phyloP scores from a whole-genome alignment of 202 grass and related monocot species.

The Bolboschoenoplectus hybrid region DNA sequence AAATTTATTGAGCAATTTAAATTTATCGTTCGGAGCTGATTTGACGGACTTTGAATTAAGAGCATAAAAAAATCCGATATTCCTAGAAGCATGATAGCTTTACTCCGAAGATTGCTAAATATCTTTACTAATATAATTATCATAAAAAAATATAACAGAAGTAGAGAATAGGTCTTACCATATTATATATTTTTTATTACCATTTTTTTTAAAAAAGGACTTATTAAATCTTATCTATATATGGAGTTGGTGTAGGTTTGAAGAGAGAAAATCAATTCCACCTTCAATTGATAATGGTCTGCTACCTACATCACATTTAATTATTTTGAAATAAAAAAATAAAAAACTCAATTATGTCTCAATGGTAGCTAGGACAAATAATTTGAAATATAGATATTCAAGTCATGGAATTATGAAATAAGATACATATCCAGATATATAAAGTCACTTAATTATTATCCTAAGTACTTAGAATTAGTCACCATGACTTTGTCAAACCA shows the following conservation, averaged over 20 bases:
- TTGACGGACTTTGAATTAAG: too few relatives aligned
- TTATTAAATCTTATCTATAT: background rate
- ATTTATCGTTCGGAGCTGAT: too few relatives aligned
- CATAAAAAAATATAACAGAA: background rate
- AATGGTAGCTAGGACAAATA: background rate
- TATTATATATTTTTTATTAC: background rate
- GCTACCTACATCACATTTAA: conserved; percentile 5
- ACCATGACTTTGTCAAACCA: background rate
- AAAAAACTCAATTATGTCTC: background rate
- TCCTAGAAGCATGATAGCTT: too few relatives aligned
- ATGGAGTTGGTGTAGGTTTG: conserved; percentile 19
- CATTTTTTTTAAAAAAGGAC: background rate
- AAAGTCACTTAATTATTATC: background rate
- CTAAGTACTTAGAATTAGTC: background rate
- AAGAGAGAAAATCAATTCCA: background rate
- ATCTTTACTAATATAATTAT: background rate
- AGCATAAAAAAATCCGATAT: too few relatives aligned
- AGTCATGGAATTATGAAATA: background rate
- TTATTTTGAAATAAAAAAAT: background rate
- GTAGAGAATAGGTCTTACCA: background rate
- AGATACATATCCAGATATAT: background rate
- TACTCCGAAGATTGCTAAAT: background rate
- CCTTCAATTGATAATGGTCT: background rate
- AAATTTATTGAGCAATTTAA: too few relatives aligned
- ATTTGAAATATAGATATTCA: background rate